These are phyloP conservation scores for Suillus cothurnatus DNA, from an alignment of 768 basidiomycete species.

Conservation along the genomic window DNA sequence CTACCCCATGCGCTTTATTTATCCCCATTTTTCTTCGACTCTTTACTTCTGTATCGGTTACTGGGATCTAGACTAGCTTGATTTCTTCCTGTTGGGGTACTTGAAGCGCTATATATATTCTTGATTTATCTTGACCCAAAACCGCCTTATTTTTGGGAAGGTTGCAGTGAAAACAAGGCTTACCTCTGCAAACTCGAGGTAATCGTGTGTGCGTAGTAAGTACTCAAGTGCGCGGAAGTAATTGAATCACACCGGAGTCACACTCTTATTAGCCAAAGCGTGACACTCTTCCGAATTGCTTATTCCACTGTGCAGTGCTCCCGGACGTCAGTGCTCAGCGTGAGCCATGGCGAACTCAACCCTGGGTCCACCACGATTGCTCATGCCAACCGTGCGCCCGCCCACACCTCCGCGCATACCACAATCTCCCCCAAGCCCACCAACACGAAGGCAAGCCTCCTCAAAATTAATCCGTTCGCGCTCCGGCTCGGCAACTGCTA, in stretches of 20 bases:
- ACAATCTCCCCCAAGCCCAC: slow-evolving; percentile 16
- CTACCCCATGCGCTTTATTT: neutral
- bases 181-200: neutral
- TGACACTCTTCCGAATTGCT: neutral
- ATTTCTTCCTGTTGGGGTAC: neutral
- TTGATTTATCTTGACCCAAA: neutral
- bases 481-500: slow-evolving; percentile 32
- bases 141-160: neutral
- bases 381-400: slow-evolving; percentile 38
- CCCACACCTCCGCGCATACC: slow-evolving; percentile 14
- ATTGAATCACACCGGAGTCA: slow-evolving; percentile 3
- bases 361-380: slow-evolving; percentile 17
- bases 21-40: neutral
- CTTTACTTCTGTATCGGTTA: neutral
- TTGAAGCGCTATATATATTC: neutral
- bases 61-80: neutral
- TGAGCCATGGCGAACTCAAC: slow-evolving; percentile 9
- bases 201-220: neutral
- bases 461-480: slow-evolving; percentile 34
- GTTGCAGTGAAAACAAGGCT: neutral
- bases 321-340: neutral
- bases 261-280: neutral
- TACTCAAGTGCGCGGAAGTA: neutral
- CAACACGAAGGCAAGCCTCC: slow-evolving; percentile 27
- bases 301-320: neutral